Percentiles rank a stretch among this genome's conserved stretches.
Evolutionary conservation across 164 flowering plant genomes (phyloP).

Genomic region (Tinospora cordifolia): DNA sequence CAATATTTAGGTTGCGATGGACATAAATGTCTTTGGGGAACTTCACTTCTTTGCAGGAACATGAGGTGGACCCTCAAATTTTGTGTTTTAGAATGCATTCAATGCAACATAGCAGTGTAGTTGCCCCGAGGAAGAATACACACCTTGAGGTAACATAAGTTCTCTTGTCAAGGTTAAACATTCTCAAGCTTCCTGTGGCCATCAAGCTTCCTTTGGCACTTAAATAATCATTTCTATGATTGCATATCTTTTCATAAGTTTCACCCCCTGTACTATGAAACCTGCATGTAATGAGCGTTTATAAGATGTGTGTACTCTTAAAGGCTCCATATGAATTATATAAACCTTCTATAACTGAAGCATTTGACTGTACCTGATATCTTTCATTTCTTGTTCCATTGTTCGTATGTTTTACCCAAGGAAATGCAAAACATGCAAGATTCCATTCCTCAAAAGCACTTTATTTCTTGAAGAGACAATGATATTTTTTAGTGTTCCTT

Average conservation of each 20-base stretch:
- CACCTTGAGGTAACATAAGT: not conserved
- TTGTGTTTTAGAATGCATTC: constrained; percentile 5
- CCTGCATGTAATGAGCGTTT: not conserved
- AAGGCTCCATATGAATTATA: not conserved
- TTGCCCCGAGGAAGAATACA: not conserved
- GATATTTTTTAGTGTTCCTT: not conserved
- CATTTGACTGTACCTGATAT: no score
- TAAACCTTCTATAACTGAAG: no score
- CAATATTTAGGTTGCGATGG: not conserved
- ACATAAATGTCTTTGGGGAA: constrained; percentile 1
- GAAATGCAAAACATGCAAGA: not conserved
- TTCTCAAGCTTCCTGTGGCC: not conserved
- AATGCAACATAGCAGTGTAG: not conserved
- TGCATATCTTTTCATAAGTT: not conserved
- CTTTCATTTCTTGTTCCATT: no score
- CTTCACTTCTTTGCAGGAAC: constrained; percentile 6
- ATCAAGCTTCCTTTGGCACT: not conserved
- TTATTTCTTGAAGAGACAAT: no score
- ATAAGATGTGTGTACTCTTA: not conserved
- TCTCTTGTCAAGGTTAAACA: not conserved
- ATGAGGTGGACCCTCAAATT: constrained; percentile 6
- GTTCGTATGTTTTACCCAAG: not conserved
- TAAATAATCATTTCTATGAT: not conserved
- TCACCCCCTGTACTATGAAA: not conserved
- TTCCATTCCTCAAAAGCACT: not conserved